Evolutionary conservation across 148 eudicot genomes (phyloP), one percentile per base, ranked within the genome.

Genomic region (Euryodendron excelsum): DNA sequence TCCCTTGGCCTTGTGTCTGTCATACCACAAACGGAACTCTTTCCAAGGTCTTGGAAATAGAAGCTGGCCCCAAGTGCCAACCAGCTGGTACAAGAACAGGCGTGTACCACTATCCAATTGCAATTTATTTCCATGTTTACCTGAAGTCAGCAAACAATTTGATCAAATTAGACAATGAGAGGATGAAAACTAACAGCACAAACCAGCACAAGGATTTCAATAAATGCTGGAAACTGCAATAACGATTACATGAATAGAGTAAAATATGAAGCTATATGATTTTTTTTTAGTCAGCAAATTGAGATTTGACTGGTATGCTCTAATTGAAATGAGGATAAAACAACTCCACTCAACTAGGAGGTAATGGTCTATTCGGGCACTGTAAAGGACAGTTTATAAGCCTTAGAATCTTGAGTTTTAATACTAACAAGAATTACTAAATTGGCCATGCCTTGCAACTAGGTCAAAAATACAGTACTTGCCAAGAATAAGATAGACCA

Each of bases 11-110:
- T 96, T 96, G 83, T 96, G 98, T 23, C 77, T 82, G 77, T 96
- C 99, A 68, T 96, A 92, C 99, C 99, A 93, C 72, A 90, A 72
- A 30, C 99, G 98, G 68, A 96, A 96, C 79, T 96, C 98, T 84
- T 93, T 96, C 99, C 99, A 93, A 33, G 98, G 99, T 78, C 79
- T 93, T 48, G 99, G 99, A 82, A 96, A 96, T 65, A 95, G 88
- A 85, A 96, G 99, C 83, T 96, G 98, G 74, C 99, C 99, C 99
- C 99, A 96, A n/a, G 99, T 96, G 27, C 99, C 99, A 68, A 96
- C 99, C 82, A 96, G 81, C 85, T 84, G 99, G 81, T 96, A 96
- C 86, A 96, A 88, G 87, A 96, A 96, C 79, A 93, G 83, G 34
- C 69, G 85, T 59, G 93, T 81, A 65, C 79, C 91, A 80, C 82